phyloP scores from a whole-genome alignment of 2,329 filamentous ascomycete species.

The Trichoderma hamatum region DNA sequence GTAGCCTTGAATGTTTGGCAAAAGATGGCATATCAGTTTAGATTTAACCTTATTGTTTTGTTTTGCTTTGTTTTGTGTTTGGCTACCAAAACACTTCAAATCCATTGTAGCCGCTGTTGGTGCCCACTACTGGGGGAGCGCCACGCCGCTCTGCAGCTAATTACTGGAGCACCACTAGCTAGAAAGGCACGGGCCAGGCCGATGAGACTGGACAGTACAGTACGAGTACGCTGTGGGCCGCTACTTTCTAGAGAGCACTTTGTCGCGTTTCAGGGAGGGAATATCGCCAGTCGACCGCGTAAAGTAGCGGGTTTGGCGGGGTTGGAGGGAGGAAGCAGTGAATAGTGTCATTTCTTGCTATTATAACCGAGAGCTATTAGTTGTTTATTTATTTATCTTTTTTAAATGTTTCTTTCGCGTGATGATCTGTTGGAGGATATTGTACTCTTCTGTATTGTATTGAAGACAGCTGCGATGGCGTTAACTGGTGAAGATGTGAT shows the following conservation, averaged over 20 bases:
- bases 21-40: neutral
- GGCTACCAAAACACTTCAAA: neutral
- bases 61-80: neutral
- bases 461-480: neutral
- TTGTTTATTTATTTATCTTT: neutral
- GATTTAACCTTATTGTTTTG: too few relatives aligned
- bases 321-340: neutral
- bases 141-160: neutral
- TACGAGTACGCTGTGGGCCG: slow-evolving; percentile 9
- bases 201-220: neutral
- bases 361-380: neutral
- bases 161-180: neutral
- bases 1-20: neutral
- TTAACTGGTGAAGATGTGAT: neutral
- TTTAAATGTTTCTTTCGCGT: neutral
- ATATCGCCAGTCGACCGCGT: neutral
- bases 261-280: slow-evolving; percentile 18
- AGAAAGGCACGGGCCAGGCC: slow-evolving; percentile 24
- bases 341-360: neutral
- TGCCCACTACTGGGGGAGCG: neutral
- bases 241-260: neutral
- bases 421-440: neutral
- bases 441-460: neutral
- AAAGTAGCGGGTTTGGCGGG: slow-evolving; percentile 13
- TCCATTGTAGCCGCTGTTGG: neutral